Evolutionary conservation across 805 yeast species (phyloP).

Genomic region (Millerozyma miso): DNA sequence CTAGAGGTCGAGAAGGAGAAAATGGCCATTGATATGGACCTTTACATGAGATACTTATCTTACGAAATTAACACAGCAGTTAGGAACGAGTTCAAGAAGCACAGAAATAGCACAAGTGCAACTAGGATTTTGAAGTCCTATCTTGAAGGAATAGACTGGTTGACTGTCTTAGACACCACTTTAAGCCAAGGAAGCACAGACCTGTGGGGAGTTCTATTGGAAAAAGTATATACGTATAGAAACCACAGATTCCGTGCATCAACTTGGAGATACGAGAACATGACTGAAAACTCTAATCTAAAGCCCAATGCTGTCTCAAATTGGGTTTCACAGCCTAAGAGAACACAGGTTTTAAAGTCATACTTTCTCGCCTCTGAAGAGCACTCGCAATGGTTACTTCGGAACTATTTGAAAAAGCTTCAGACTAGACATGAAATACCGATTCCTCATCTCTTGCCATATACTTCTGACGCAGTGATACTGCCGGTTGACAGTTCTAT

Average conservation of each 20-base stretch:
- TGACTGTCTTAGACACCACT: slow-evolving; percentile 3
- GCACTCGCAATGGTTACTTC: slow-evolving; percentile 14
- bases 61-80: slow-evolving; percentile 15
- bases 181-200: background rate
- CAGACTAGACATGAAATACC: slow-evolving; percentile 26
- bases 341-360: background rate
- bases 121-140: background rate
- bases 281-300: too few species aligned
- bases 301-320: background rate
- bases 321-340: background rate
- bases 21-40: slow-evolving; percentile 6
- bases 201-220: background rate
- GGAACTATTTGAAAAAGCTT: slow-evolving; percentile 24
- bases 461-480: slow-evolving; percentile 12
- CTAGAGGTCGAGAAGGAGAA: slow-evolving; percentile 2
- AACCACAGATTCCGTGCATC: background rate
- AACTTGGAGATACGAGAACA: background rate
- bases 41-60: slow-evolving; percentile 12
- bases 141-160: background rate
- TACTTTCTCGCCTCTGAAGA: slow-evolving; percentile 1
- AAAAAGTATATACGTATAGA: background rate
- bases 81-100: slow-evolving; percentile 12
- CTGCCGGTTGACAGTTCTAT: slow-evolving; percentile 9
- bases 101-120: background rate
- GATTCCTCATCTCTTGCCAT: slow-evolving; percentile 29